A percentile compares a stretch with the other conserved stretches of the same genome.
Conservation (phyloP, 441 rosid species). For the Breynia disticha region DNA sequence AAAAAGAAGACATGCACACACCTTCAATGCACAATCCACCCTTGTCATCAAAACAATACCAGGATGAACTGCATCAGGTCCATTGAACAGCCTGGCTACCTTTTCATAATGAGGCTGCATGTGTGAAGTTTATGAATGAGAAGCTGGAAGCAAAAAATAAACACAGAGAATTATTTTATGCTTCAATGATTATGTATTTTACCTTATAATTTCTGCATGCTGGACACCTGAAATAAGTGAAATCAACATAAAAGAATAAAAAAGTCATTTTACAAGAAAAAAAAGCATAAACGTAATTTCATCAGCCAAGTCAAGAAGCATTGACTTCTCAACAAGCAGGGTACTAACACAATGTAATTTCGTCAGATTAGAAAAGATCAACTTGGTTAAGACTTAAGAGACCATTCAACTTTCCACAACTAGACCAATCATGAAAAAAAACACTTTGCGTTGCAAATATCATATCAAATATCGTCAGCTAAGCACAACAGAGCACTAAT, state of each 20-base stretch:
- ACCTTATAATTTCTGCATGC: constrained; percentile 98
- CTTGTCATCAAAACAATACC: constrained; percentile 74
- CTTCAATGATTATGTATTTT: constrained; percentile 11
- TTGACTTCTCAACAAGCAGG: no score
- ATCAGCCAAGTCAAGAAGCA: no score
- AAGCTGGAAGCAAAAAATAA: not conserved
- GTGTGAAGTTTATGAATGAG: constrained; percentile 14
- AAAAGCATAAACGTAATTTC: no score
- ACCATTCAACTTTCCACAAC: no score
- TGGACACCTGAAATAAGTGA: constrained; percentile 69
- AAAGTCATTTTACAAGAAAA: not conserved
- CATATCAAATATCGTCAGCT: no score
- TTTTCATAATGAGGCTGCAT: constrained; percentile 86
- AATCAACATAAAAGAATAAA: constrained; percentile 3
- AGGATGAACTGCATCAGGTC: constrained; percentile 87
- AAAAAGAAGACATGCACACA: constrained; percentile 20
- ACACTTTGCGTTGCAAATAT: no score
- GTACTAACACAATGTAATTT: no score
- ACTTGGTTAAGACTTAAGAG: no score
- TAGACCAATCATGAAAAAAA: no score
- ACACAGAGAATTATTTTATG: not conserved
- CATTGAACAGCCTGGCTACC: constrained; percentile 90
- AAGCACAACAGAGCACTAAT: no score
- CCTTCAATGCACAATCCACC: constrained; percentile 91
- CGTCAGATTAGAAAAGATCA: no score